phyloP scores from a whole-genome alignment of 2,329 filamentous ascomycete genomes.

The Sclerotinia sclerotiorum region DNA sequence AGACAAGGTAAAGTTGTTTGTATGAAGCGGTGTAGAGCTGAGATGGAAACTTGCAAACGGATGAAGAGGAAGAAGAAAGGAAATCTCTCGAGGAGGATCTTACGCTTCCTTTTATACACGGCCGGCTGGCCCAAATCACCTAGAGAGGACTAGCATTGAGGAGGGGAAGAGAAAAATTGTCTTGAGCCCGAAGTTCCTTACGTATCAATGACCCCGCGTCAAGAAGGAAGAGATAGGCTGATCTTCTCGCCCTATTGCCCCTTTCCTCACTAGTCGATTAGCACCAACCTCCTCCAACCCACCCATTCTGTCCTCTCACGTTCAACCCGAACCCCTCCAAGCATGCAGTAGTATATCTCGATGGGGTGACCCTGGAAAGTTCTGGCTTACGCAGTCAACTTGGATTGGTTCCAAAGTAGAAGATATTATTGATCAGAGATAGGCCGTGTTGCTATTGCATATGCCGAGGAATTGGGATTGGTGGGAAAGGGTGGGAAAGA shows the following conservation, averaged over 20 bases:
- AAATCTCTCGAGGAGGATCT: conserved; percentile 48
- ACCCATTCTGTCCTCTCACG: conserved; percentile 36
- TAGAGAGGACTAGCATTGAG: conserved; percentile 32
- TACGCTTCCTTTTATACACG: conserved; percentile 64
- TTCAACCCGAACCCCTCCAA: conserved; percentile 31
- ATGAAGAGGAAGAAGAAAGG: conserved; percentile 55
- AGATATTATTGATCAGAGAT: conserved; percentile 41
- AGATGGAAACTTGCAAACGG: conserved; percentile 37
- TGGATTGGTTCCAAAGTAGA: conserved; percentile 36
- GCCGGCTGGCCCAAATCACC: conserved; percentile 39
- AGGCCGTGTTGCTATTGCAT: conserved; percentile 38
- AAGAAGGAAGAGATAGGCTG: conserved; percentile 41
- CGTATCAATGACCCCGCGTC: conserved; percentile 43
- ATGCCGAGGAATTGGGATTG: conserved; percentile 28
- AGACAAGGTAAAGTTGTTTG: conserved; percentile 22
- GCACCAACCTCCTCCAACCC: conserved; percentile 29
- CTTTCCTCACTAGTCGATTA: conserved; percentile 27
- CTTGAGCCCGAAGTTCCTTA: conserved; percentile 36
- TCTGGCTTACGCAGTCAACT: conserved; percentile 34
- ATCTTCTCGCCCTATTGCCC: conserved; percentile 29
- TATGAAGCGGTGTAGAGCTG: conserved; percentile 24
- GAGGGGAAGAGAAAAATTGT: conserved; percentile 33
- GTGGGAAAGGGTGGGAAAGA: conserved; percentile 19
- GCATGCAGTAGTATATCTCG: conserved; percentile 37
- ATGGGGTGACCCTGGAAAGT: conserved; percentile 36